Evolutionary conservation across 768 basidiomycete species (phyloP).

Genomic region (Collybia mongolica): DNA sequence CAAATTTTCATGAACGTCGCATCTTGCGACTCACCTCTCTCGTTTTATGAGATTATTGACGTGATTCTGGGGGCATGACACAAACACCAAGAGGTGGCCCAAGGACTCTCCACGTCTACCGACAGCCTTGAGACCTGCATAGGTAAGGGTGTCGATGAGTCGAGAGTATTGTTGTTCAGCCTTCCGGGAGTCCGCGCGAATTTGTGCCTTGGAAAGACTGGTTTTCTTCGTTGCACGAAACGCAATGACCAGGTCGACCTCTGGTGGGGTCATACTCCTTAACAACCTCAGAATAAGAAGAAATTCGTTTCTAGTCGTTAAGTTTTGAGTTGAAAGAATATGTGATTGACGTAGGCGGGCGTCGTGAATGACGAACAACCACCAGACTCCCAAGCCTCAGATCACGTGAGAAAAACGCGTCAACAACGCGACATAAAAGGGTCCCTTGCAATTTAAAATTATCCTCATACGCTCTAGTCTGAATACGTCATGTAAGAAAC

Average conservation of each 20-base stretch:
- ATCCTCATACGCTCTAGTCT: too few relatives aligned
- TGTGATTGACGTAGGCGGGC: too few relatives aligned
- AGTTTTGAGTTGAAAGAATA: too few relatives aligned
- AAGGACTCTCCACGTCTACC: conserved; percentile 75
- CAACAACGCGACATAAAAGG: too few relatives aligned
- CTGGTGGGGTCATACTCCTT: conserved; percentile 25
- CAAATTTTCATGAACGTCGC: background rate
- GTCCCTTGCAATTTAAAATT: too few relatives aligned
- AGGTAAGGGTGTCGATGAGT: conserved; percentile 59
- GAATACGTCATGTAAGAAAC: too few relatives aligned
- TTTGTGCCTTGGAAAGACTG: conserved; percentile 58
- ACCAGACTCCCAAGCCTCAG: too few relatives aligned
- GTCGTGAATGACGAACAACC: too few relatives aligned
- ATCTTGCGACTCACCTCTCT: conserved; percentile 58
- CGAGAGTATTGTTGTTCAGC: conserved; percentile 69
- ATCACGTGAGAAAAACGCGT: too few relatives aligned
- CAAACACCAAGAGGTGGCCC: conserved; percentile 75
- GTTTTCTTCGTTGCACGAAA: conserved; percentile 56
- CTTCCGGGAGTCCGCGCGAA: conserved; percentile 58
- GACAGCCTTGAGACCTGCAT: conserved; percentile 66
- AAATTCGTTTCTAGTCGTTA: too few relatives aligned
- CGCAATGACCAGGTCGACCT: conserved; percentile 73
- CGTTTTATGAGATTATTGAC: conserved; percentile 65
- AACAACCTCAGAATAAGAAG: too few relatives aligned
- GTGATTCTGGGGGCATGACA: conserved; percentile 63